Evolutionary conservation across 331 rosid genomes (phyloP).

Genomic region (Acacia pycnantha): DNA sequence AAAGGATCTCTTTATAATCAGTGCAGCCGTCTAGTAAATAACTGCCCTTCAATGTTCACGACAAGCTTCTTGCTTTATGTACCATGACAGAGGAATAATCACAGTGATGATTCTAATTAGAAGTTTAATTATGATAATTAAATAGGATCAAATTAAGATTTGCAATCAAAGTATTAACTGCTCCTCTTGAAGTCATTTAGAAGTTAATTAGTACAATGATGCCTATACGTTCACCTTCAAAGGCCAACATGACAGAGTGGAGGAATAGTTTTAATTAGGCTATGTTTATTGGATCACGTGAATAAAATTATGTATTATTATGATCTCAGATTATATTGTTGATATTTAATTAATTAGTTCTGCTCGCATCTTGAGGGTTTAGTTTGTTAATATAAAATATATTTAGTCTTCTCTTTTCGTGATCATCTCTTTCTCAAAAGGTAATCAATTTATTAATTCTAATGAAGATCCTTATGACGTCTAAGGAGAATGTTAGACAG

Average conservation of each 20-base stretch:
- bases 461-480: neutral
- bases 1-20: neutral
- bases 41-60: slow-evolving; percentile 2
- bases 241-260: neutral
- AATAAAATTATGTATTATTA: neutral
- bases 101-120: neutral
- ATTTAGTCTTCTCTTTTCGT: neutral
- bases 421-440: neutral
- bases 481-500: neutral
- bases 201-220: neutral
- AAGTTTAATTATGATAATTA: neutral
- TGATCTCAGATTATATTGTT: neutral
- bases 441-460: neutral
- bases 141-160: neutral
- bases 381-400: neutral
- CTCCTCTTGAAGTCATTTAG: slow-evolving; percentile 12
- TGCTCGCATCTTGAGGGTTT: neutral
- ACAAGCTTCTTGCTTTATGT: neutral
- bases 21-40: neutral
- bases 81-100: neutral
- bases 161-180: neutral
- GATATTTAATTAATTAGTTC: neutral
- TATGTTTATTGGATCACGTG: slow-evolving; percentile 9
- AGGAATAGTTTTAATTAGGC: neutral
- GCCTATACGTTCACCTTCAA: neutral